Conservation (phyloP, 805 yeast genomes). For the Wickerhamomyces queroliae region DNA sequence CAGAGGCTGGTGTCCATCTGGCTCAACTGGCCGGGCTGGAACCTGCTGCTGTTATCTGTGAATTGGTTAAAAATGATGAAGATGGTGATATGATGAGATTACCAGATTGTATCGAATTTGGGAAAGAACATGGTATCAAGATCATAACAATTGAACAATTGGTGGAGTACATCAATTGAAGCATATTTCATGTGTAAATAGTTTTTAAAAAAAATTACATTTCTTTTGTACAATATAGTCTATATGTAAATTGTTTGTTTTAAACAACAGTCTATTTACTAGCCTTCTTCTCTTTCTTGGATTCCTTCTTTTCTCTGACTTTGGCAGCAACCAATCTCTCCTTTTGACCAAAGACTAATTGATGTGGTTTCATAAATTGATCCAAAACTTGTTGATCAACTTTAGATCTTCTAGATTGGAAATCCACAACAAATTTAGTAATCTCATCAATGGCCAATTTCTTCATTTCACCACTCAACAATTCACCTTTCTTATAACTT, state of each 20-base stretch:
- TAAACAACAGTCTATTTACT: neutral
- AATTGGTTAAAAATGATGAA: conserved; percentile 82
- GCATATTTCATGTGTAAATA: neutral
- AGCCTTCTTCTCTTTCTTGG: conserved; percentile 7
- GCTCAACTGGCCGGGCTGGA: conserved; percentile 69
- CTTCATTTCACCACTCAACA: conserved; percentile 92
- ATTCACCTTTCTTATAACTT: conserved; percentile 70
- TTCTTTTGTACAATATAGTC: too few species aligned
- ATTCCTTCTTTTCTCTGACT: conserved; percentile 39
- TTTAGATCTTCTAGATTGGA: conserved; percentile 71
- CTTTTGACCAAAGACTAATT: conserved; percentile 65
- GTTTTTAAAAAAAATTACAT: too few species aligned
- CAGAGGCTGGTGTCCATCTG: conserved; percentile 94
- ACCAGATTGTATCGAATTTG: conserved; percentile 74
- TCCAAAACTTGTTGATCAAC: conserved; percentile 59
- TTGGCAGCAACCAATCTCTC: conserved; percentile 72
- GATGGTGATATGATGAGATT: conserved; percentile 96
- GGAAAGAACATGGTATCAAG: conserved; percentile 54
- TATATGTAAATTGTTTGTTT: too few species aligned
- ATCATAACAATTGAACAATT: conserved; percentile 76
- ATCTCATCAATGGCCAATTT: conserved; percentile 74
- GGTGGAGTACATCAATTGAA: conserved; percentile 40
- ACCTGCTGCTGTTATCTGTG: conserved; percentile 92
- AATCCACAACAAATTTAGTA: conserved; percentile 71
- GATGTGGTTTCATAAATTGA: conserved; percentile 79